These are phyloP conservation scores for Linnemannia exigua DNA, from an alignment of 192 early-diverging fungal species.

Conservation along the genomic window DNA sequence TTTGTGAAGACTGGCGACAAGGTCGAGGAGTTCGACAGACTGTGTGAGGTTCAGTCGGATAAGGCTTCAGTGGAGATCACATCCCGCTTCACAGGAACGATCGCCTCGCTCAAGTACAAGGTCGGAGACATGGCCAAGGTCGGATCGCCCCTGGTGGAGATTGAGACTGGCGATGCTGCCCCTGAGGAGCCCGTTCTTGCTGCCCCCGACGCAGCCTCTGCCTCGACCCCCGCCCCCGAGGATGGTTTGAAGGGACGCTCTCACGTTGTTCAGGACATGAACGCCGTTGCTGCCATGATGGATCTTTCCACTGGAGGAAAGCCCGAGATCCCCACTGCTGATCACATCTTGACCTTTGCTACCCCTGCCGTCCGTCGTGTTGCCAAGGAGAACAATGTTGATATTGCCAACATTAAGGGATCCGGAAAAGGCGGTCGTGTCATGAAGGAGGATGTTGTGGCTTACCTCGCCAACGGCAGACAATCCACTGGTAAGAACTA, in stretches of 20 bases:
- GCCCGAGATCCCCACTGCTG: slow-evolving; percentile 35
- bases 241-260: slow-evolving; percentile 40
- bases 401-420: slow-evolving; percentile 79
- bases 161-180: slow-evolving; percentile 70
- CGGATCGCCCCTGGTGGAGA: slow-evolving; percentile 90
- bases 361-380: slow-evolving; percentile 93
- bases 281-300: slow-evolving; percentile 53
- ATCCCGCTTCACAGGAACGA: slow-evolving; percentile 90
- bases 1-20: slow-evolving; percentile 94
- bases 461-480: slow-evolving; percentile 60
- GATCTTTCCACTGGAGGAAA: slow-evolving; percentile 17
- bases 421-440: slow-evolving; percentile 90
- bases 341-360: slow-evolving; percentile 67
- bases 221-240: slow-evolving; percentile 22
- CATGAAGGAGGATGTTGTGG: slow-evolving; percentile 92
- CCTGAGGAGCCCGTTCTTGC: slow-evolving; percentile 33
- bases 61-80: slow-evolving; percentile 99
- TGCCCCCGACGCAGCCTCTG: slow-evolving; percentile 14
- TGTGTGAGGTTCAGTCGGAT: slow-evolving; percentile 98
- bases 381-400: slow-evolving; percentile 84
- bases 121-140: slow-evolving; percentile 94
- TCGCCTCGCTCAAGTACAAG: slow-evolving; percentile 85
- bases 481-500: slow-evolving; percentile 32
- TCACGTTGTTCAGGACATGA: slow-evolving; percentile 45
- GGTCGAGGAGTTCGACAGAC: slow-evolving; percentile 93